Evolutionary conservation across 208 protist genomes (phyloP), one percentile per base, ranked within the genome.

Genomic region (Naegleria gruberi): DNA sequence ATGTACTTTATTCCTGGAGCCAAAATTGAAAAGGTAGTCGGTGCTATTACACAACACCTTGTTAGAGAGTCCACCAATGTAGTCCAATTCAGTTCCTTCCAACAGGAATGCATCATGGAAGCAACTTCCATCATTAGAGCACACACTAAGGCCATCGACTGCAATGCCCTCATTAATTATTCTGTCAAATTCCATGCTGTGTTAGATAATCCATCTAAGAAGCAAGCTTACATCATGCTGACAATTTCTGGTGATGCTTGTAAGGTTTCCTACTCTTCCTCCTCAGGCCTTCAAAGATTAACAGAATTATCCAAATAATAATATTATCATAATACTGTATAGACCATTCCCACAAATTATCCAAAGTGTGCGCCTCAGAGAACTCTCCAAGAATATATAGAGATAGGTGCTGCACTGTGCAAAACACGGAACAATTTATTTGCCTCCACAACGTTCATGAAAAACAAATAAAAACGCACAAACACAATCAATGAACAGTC

Each of bases 41-140:
- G 96, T 42, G 94, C 94, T 42, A 94, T 98, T 90, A 97, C 95
- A 7, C 95, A 97, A 89, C 96, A 97, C 93, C 96, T 97, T 90
- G 95, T 98, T 77, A 96, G 96, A n/a, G 95, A 97, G 82, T 90
- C 92, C 86, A 93, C 95, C 83, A 90, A 84, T 43, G 82, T 73
- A 26, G 10, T 90, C 51, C 47, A 83, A 12, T 91, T 97, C 46
- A 94, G 94, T 83, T 89, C 91, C 65, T 97, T 97, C 90, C 96
- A 95, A 88, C 93, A 96, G 77, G 85, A 93, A 30, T 94, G 92
- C 0, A 94, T 96, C 89, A 93, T 95, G 77, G 96, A 98, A 82
- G 94, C 97, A 17, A 91, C 95, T 89, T 94, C 93, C 91, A 90
- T 94, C 81, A 94, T 97, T 83, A 93, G 95, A 91, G 91, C 95